These are phyloP conservation scores for Paspalum notatum DNA, from an alignment of 176 grass and related monocot genomes.

Conservation along the genomic window DNA sequence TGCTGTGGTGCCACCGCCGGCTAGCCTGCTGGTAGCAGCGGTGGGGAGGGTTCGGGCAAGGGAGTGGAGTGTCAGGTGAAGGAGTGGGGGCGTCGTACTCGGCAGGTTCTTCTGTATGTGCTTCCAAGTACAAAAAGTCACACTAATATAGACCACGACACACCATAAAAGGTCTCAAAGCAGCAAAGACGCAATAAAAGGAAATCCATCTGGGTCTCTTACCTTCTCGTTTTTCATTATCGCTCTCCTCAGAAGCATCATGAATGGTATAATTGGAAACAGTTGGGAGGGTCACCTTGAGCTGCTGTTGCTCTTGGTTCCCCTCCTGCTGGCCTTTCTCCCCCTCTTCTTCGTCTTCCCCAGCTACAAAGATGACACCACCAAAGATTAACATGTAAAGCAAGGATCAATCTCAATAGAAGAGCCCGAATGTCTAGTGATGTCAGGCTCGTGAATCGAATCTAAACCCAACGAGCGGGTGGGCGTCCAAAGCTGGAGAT, in stretches of 20 bases:
- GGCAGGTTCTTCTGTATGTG: too few species aligned
- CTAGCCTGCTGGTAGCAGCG: too few species aligned
- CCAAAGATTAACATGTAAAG: constrained; percentile 38
- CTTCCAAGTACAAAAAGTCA: constrained; percentile 13
- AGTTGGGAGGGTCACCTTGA: constrained; percentile 74
- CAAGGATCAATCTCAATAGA: constrained; percentile 26
- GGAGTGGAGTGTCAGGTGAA: too few species aligned
- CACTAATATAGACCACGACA: constrained; percentile 13
- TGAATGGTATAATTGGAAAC: constrained; percentile 86
- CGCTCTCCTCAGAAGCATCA: constrained; percentile 49
- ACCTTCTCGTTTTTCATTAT: constrained; percentile 55
- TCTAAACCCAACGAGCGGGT: not conserved
- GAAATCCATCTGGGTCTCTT: not conserved
- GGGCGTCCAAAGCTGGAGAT: constrained; percentile 23
- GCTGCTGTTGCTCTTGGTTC: constrained; percentile 49
- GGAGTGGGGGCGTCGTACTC: too few species aligned
- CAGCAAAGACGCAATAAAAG: not conserved
- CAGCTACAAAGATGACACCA: constrained; percentile 54
- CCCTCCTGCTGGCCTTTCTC: constrained; percentile 33
- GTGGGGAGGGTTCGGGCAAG: too few species aligned
- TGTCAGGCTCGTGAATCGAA: constrained; percentile 27
- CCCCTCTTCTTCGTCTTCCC: constrained; percentile 31
- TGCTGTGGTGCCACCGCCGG: too few species aligned
- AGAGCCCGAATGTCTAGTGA: constrained; percentile 28
- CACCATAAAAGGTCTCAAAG: not conserved